A percentile compares a stretch with the other conserved stretches of the same genome.
phyloP scores from a whole-genome alignment of 768 basidiomycete species.

The Suillus hirtellus region DNA sequence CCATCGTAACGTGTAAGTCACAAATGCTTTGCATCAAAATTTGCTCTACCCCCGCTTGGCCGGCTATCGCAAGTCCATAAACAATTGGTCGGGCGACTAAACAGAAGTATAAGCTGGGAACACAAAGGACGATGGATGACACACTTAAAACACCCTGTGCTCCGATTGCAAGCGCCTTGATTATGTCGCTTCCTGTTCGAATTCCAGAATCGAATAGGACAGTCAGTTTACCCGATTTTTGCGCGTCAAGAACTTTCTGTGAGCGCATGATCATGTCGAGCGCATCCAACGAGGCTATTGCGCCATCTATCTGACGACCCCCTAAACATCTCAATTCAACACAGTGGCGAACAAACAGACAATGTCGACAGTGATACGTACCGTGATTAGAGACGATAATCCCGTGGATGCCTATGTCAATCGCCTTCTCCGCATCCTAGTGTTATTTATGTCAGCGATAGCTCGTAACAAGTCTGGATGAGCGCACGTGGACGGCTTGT shows the following conservation, averaged over 20 bases:
- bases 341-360: background rate
- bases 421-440: conserved; percentile 53
- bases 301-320: conserved; percentile 77
- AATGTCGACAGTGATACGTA: conserved; percentile 25
- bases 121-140: conserved; percentile 14
- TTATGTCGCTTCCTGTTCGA: conserved; percentile 52
- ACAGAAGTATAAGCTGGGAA: background rate
- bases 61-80: conserved; percentile 49
- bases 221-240: conserved; percentile 58
- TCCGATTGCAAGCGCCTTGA: conserved; percentile 58
- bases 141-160: conserved; percentile 51
- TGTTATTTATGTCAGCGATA: background rate
- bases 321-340: conserved; percentile 38
- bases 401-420: conserved; percentile 65
- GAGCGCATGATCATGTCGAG: conserved; percentile 70
- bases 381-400: conserved; percentile 84
- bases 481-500: conserved; percentile 20
- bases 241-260: conserved; percentile 54
- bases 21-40: conserved; percentile 46
- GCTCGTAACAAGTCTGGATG: background rate
- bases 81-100: conserved; percentile 45
- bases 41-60: conserved; percentile 49
- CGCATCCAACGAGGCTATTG: conserved; percentile 69
- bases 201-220: conserved; percentile 70
- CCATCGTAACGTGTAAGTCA: conserved; percentile 45